phyloP scores from a whole-genome alignment of 441 rosid species.

The Pelargonium fulgidum region DNA sequence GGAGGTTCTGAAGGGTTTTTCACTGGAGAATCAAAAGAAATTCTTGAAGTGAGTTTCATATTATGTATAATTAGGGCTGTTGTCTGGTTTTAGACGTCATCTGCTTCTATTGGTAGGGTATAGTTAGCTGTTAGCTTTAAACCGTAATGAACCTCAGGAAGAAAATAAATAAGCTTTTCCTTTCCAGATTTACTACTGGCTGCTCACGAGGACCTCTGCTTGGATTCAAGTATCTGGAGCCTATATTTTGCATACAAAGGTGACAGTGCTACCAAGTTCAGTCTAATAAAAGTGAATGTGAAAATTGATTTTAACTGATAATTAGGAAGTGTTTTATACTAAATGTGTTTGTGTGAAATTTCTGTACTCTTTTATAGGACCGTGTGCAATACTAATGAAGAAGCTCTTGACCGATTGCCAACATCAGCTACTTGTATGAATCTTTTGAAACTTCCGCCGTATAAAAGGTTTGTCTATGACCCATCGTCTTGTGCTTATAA shows the following conservation, averaged over 20 bases:
- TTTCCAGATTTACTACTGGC: conserved; percentile 86
- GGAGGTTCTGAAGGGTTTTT: conserved; percentile 85
- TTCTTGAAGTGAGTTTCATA: conserved; percentile 65
- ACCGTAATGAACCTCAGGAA: conserved; percentile 7
- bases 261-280: conserved; percentile 20
- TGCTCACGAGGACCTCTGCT: conserved; percentile 95
- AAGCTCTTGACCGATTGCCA: conserved; percentile 81
- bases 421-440: conserved; percentile 98
- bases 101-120: conserved; percentile 10
- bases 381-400: conserved; percentile 68
- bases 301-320: background rate
- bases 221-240: conserved; percentile 87
- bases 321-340: background rate
- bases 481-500: background rate
- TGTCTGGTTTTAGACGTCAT: background rate
- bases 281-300: background rate
- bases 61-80: conserved; percentile 6
- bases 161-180: conserved; percentile 19
- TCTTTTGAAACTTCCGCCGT: conserved; percentile 97
- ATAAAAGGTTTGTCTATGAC: conserved; percentile 64
- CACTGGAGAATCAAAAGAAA: conserved; percentile 75
- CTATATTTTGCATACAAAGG: conserved; percentile 93
- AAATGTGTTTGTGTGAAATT: background rate
- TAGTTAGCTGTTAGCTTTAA: conserved; percentile 10
- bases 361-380: conserved; percentile 41